Base-by-base conservation (phyloP, 495 filamentous ascomycete species). In the Neurospora sp. region DNA sequence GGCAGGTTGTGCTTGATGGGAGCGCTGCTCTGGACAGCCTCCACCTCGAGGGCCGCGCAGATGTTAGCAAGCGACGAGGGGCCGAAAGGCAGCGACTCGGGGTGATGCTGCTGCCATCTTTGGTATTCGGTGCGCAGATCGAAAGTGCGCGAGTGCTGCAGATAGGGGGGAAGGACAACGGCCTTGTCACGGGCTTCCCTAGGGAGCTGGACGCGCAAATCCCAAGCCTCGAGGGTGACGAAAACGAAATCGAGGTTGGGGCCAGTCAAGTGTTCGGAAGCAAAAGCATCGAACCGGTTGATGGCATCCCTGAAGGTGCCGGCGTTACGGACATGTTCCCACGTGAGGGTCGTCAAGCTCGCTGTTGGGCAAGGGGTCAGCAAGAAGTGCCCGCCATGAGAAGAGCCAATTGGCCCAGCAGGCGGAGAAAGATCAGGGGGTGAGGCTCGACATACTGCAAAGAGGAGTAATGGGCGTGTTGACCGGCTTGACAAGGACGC, bases 1-100 rank as follows among this genome's bases (percentile, higher is more conserved):
- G 96, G 96, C 10, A 99, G 87, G 78, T 98, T 98, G 80, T 98
- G 96, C 83, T 98, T 98, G 84, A 99, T 98, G 18, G 96, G 96
- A 69, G 96, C 96, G 75, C 94, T 97, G 18, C 93, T 92, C 82
- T 97, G 94, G 37, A 99, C 93, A 71, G 96, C 93, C 79, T 98
- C 96, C 46, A 99, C 96, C 81, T 99, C 96, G 38, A 99, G 90
- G 27, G 96, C 96, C 73, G 96, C 94, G 83, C 96, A 99, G 79
- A 98, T 99, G 83, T 98, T 98, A 72, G 95, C 90, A 74, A 99
- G 87, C 76, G 94, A 95, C 69, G 93, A 97, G 46, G 96, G 94
- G 5, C 94, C 96, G 82, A 98, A 99, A 1, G 96, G 96, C 66
- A 99, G 86, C 42, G 96, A 97, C 85, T 99, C 96, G 27, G 96